Percentiles rank a stretch among this genome's conserved stretches.
These are phyloP conservation scores for Penicillium sp. DNA, from an alignment of 2,329 filamentous ascomycete genomes.

Conservation along the genomic window DNA sequence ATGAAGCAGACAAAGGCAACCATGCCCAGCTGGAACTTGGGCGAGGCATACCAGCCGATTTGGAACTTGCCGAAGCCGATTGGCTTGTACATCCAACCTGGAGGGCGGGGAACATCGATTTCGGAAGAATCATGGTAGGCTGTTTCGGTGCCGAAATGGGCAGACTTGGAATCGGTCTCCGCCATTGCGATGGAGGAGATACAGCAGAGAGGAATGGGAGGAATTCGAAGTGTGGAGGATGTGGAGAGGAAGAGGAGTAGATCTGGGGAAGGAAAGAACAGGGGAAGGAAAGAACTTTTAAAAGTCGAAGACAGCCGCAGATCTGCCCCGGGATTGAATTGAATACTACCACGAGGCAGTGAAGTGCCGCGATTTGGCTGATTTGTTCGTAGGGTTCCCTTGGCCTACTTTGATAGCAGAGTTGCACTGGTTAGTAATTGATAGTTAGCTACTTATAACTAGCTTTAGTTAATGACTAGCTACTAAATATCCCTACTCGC, in stretches of 20 bases:
- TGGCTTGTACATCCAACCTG: conserved; percentile 60
- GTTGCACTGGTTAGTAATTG: too few species aligned
- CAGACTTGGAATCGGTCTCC: conserved; percentile 14
- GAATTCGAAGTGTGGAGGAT: too few species aligned
- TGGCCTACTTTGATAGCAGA: conserved; percentile 24
- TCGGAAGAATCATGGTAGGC: background rate
- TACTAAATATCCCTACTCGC: too few species aligned
- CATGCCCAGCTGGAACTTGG: conserved; percentile 68
- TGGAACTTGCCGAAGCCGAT: conserved; percentile 55
- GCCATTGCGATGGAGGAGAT: conserved; percentile 12
- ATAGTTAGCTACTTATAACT: too few species aligned
- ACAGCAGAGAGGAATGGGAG: background rate
- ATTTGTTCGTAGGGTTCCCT: background rate
- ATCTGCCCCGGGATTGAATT: background rate
- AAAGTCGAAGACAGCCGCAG: too few species aligned
- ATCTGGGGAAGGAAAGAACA: background rate
- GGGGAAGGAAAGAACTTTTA: too few species aligned
- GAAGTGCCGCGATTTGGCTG: conserved; percentile 1
- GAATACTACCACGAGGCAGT: conserved; percentile 26
- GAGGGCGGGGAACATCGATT: conserved; percentile 12
- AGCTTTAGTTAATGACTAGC: too few species aligned
- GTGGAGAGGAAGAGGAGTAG: background rate
- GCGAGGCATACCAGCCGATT: conserved; percentile 70
- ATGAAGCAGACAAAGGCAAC: conserved; percentile 70
- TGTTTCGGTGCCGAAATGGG: conserved; percentile 11